These are phyloP conservation scores for Kalaharituber pfeilii DNA, from an alignment of 2,329 filamentous ascomycete species.

Conservation along the genomic window DNA sequence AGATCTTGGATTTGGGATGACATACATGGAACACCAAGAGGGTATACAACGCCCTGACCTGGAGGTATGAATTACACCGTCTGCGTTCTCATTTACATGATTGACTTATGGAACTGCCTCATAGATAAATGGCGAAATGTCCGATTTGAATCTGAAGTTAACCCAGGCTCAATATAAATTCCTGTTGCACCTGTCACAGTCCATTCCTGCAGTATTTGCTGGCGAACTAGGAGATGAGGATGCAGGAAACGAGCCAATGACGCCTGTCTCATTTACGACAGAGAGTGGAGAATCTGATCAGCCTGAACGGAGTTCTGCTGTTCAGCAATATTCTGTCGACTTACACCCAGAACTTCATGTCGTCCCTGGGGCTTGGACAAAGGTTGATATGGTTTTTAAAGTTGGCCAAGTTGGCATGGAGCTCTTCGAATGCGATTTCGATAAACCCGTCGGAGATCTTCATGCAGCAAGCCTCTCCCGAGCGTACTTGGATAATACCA, in stretches of 20 bases:
- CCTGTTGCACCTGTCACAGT: slow-evolving; percentile 67
- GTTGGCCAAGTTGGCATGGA: slow-evolving; percentile 78
- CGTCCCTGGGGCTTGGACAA: slow-evolving; percentile 64
- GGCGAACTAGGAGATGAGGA: slow-evolving; percentile 58
- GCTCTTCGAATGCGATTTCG: slow-evolving; percentile 57
- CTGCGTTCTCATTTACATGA: not conserved
- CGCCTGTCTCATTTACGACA: slow-evolving; percentile 34
- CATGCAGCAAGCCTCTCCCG: slow-evolving; percentile 71
- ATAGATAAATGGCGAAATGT: slow-evolving; percentile 68
- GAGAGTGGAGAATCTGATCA: slow-evolving; percentile 33
- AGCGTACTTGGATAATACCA: slow-evolving; percentile 86
- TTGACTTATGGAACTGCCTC: not conserved
- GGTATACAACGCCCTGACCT: slow-evolving; percentile 64
- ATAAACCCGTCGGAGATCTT: slow-evolving; percentile 60
- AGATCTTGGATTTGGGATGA: slow-evolving; percentile 81
- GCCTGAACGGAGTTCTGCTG: slow-evolving; percentile 28
- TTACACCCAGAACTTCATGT: slow-evolving; percentile 54
- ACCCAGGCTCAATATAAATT: slow-evolving; percentile 87
- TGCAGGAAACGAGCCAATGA: slow-evolving; percentile 54
- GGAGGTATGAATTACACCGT: slow-evolving; percentile 32
- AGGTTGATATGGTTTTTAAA: slow-evolving; percentile 79
- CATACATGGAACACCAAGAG: slow-evolving; percentile 68
- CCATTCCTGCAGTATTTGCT: slow-evolving; percentile 73
- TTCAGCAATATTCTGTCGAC: slow-evolving; percentile 27
- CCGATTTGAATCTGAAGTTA: slow-evolving; percentile 74